Evolutionary conservation across 1,139 yeast species (phyloP).

Genomic region (Pichia norvegensis): DNA sequence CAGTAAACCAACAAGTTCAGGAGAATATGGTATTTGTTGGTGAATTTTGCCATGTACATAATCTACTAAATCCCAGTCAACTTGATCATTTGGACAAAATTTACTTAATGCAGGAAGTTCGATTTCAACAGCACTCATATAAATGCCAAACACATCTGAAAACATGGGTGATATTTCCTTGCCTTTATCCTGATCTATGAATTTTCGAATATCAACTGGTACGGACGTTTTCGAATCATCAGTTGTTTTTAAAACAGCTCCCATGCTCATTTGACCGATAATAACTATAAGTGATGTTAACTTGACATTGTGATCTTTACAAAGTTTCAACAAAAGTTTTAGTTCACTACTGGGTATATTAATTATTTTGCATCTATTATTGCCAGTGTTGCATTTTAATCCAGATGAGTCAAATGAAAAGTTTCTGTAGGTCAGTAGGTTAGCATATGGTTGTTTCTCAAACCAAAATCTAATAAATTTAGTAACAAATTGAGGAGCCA

Average conservation of each 20-base stretch:
- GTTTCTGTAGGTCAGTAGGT: conserved; percentile 1
- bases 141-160: conserved; percentile 10
- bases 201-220: conserved; percentile 17
- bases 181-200: conserved; percentile 6
- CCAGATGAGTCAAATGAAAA: background rate
- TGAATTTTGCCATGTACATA: conserved; percentile 1
- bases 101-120: conserved; percentile 4
- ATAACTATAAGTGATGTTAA: conserved; percentile 18
- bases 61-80: background rate
- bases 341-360: background rate
- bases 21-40: background rate
- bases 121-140: background rate
- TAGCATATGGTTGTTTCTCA: conserved; percentile 6
- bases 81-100: background rate
- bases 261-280: conserved; percentile 4
- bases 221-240: conserved; percentile 9
- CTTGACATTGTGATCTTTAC: conserved; percentile 12
- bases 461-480: conserved; percentile 4
- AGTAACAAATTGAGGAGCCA: conserved; percentile 5
- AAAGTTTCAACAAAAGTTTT: background rate
- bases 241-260: conserved; percentile 2
- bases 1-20: background rate
- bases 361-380: background rate
- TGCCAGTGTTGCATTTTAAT: background rate
- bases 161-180: conserved; percentile 1